Evolutionary conservation across 2,329 filamentous ascomycete species (phyloP), one percentile per base, ranked within the genome.

Genomic region (Dactylonectria macrodidyma): DNA sequence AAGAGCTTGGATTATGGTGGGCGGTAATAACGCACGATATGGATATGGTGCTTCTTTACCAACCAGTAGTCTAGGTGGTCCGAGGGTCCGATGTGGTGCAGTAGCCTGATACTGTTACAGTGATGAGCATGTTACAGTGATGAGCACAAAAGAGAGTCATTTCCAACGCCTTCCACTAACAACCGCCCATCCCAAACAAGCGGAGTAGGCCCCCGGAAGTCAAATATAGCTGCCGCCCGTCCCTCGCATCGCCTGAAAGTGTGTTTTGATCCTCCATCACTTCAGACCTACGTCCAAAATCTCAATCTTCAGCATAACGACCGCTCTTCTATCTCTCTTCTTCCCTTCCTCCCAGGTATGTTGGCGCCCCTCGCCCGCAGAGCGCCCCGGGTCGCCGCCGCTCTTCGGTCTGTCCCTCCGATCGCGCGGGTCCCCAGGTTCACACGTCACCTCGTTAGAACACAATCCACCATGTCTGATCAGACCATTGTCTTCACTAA

Each of bases 401-500:
- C 66, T 65, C 64, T 73, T 59, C 71, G 67, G 63, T 50, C 63
- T 59, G 61, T 63, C 63, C 62, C 71, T 70, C 65, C 69, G 54
- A 46, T 63, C 62, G 24, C 65, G 56, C 62, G 51, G 62, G 59
- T 62, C 70, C 66, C 71, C 52, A 73, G 67, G 66, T 80, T 81
- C 75, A 81, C 79, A 76, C 74, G 70, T 66, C 69, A 67, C 67
- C 55, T 76, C 68, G 62, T 67, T 73, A 74, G 79, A 73, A 63
- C 78, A 66, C 75, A 78, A 74, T 78, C 82, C 78, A 84, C 77
- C 68, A 86, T 85, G 81, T 81, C 84, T 64, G 83, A 85, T 77
- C 84, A 84, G 77, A 80, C 81, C 73, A 82, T 85, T 69, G 78
- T 91, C 73, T 86, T 87, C 78, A 87, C 87, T 80, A 87, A 88